Evolutionary conservation across 805 yeast genomes (phyloP).

Genomic region (Yarrowia keelungensis): DNA sequence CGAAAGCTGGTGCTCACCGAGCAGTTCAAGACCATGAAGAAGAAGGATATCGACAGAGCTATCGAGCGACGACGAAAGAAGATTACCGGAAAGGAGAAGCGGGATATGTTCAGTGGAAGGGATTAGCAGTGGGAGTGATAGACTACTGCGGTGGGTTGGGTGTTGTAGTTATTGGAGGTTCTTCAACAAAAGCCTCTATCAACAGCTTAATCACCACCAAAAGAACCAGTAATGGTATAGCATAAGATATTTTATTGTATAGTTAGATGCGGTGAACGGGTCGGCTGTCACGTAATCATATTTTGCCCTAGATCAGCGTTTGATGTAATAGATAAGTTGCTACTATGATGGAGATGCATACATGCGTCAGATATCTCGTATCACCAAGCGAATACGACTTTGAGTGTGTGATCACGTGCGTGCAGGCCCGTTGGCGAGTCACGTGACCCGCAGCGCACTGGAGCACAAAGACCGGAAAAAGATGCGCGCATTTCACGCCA

Average conservation of each 20-base stretch:
- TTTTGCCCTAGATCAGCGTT: too few relatives aligned
- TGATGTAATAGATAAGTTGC: too few relatives aligned
- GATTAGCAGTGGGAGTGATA: neutral
- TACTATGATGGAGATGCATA: too few relatives aligned
- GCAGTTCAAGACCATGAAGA: conserved; percentile 50
- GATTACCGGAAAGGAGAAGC: conserved; percentile 52
- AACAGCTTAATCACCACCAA: too few relatives aligned
- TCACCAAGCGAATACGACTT: too few relatives aligned
- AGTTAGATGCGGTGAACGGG: neutral
- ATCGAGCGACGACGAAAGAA: conserved; percentile 51
- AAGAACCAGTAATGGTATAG: neutral
- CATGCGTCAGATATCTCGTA: too few relatives aligned
- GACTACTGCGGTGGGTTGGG: too few relatives aligned
- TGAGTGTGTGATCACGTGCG: neutral
- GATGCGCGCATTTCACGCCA: conserved; percentile 11
- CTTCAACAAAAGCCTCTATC: too few relatives aligned
- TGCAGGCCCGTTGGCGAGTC: neutral
- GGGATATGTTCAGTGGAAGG: conserved; percentile 44
- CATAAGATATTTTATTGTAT: conserved; percentile 19
- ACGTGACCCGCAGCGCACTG: neutral
- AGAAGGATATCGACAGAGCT: conserved; percentile 48
- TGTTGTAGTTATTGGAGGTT: too few relatives aligned
- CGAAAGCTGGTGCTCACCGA: conserved; percentile 51
- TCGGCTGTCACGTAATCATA: too few relatives aligned
- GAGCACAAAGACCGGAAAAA: conserved; percentile 18